These are phyloP conservation scores for Cryphonectria parasitica DNA, from an alignment of 2,329 filamentous ascomycete species.

Conservation along the genomic window DNA sequence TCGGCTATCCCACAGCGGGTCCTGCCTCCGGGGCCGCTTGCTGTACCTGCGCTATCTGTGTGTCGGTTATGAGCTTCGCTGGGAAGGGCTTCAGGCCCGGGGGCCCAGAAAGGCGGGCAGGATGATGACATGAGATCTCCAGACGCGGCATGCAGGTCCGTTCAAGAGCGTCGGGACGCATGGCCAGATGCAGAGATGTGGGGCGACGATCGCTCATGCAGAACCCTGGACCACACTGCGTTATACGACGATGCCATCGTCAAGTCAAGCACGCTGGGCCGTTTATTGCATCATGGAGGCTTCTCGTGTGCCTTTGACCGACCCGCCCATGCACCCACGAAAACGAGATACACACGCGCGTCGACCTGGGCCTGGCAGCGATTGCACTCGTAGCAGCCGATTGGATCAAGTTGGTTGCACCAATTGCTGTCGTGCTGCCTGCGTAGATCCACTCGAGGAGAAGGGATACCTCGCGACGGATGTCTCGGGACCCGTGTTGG, in stretches of 20 bases:
- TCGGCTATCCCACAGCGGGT: background rate
- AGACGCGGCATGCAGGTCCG: slow-evolving; percentile 6
- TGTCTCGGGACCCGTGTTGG: background rate
- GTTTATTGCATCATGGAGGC: background rate
- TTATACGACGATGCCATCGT: slow-evolving; percentile 13
- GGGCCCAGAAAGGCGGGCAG: background rate
- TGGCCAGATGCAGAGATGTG: slow-evolving; percentile 21
- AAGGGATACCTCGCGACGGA: background rate
- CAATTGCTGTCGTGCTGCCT: background rate
- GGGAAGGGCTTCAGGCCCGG: background rate
- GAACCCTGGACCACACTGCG: background rate
- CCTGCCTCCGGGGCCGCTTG: background rate
- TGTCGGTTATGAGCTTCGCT: background rate
- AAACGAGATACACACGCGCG: slow-evolving; percentile 4
- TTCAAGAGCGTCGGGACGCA: slow-evolving; percentile 13
- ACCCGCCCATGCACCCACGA: background rate
- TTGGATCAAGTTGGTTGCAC: background rate
- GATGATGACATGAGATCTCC: background rate
- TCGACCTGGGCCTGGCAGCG: background rate
- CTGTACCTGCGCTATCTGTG: background rate
- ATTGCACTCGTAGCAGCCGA: background rate
- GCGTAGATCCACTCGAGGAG: background rate
- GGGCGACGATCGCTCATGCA: slow-evolving; percentile 20
- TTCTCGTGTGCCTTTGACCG: background rate
- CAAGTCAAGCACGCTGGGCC: background rate